These are phyloP conservation scores for Pseudogymnoascus sp. DNA, from an alignment of 2,329 filamentous ascomycete genomes.

Conservation along the genomic window DNA sequence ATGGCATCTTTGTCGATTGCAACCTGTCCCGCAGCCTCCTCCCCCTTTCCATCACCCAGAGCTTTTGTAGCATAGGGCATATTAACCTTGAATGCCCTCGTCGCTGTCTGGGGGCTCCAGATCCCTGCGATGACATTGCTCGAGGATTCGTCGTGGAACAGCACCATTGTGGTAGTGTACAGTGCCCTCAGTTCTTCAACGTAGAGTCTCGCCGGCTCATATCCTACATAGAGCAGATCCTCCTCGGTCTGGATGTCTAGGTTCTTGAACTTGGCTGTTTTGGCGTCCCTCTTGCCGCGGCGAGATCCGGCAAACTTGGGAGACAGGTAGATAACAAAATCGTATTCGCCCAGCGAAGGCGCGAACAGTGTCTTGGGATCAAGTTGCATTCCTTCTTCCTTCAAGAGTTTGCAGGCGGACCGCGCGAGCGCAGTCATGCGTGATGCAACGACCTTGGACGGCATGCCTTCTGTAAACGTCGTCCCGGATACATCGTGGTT, in stretches of 20 bases:
- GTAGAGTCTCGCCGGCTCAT: conserved; percentile 55
- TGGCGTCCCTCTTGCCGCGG: conserved; percentile 28
- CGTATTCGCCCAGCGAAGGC: conserved; percentile 68
- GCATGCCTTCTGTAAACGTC: conserved; percentile 68
- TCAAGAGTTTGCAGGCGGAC: conserved; percentile 59
- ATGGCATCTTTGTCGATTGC: conserved; percentile 61
- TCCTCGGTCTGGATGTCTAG: conserved; percentile 51
- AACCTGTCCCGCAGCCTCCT: conserved; percentile 38
- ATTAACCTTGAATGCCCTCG: conserved; percentile 59
- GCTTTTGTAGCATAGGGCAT: conserved; percentile 61
- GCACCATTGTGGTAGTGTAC: conserved; percentile 64
- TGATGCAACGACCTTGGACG: conserved; percentile 73
- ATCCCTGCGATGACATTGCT: conserved; percentile 54
- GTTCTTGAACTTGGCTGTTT: conserved; percentile 66
- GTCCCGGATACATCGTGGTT: conserved; percentile 70
- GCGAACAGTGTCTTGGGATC: conserved; percentile 59
- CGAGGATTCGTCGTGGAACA: conserved; percentile 62
- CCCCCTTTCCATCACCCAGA: conserved; percentile 28
- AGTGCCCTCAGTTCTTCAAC: conserved; percentile 57
- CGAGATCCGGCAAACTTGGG: conserved; percentile 29
- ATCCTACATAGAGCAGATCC: conserved; percentile 38
- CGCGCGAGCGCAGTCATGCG: conserved; percentile 76
- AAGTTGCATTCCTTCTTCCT: conserved; percentile 43
- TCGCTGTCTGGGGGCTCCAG: conserved; percentile 48
- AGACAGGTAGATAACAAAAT: conserved; percentile 68